These are phyloP conservation scores for Sutorius australiensis DNA, from an alignment of 768 basidiomycete species.

Conservation along the genomic window DNA sequence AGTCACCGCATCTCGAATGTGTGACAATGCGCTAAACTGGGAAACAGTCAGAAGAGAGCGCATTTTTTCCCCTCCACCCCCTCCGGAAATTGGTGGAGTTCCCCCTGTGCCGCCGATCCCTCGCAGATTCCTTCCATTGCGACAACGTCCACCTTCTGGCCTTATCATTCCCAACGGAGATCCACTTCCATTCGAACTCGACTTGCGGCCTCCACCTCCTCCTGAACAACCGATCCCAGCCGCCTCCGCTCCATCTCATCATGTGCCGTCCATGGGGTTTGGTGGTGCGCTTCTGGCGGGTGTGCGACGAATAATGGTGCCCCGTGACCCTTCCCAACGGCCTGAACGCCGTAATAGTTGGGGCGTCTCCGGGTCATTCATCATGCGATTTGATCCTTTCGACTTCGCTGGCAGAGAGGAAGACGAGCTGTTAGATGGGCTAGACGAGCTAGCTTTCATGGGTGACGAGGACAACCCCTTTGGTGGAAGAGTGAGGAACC, in stretches of 20 bases:
- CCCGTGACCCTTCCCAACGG: slow-evolving; percentile 10
- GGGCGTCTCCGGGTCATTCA: slow-evolving; percentile 25
- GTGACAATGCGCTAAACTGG: background rate
- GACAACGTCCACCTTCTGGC: slow-evolving; percentile 35
- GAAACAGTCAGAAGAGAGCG: slow-evolving; percentile 19
- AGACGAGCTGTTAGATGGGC: slow-evolving; percentile 11
- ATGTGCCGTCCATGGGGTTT: slow-evolving; percentile 57
- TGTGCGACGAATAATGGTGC: slow-evolving; percentile 27
- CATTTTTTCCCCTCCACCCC: slow-evolving; percentile 49
- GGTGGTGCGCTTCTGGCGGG: slow-evolving; percentile 60
- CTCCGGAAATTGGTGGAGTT: slow-evolving; percentile 33
- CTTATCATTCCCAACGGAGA: slow-evolving; percentile 48
- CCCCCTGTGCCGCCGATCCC: slow-evolving; percentile 59
- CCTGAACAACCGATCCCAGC: slow-evolving; percentile 27
- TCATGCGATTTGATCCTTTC: slow-evolving; percentile 31
- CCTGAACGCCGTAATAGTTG: slow-evolving; percentile 17
- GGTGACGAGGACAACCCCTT: slow-evolving; percentile 13
- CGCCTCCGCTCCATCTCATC: slow-evolving; percentile 50
- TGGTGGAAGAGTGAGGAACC: slow-evolving; percentile 16
- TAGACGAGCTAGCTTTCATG: slow-evolving; percentile 17
- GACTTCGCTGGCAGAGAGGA: slow-evolving; percentile 16
- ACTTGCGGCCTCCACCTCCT: slow-evolving; percentile 20
- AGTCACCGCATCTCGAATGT: background rate
- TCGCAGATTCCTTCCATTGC: slow-evolving; percentile 37
- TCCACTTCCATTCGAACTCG: slow-evolving; percentile 51